Evolutionary conservation across 805 yeast species (phyloP), one percentile per base, ranked within the genome.

Genomic region (Wickerhamomyces alni): DNA sequence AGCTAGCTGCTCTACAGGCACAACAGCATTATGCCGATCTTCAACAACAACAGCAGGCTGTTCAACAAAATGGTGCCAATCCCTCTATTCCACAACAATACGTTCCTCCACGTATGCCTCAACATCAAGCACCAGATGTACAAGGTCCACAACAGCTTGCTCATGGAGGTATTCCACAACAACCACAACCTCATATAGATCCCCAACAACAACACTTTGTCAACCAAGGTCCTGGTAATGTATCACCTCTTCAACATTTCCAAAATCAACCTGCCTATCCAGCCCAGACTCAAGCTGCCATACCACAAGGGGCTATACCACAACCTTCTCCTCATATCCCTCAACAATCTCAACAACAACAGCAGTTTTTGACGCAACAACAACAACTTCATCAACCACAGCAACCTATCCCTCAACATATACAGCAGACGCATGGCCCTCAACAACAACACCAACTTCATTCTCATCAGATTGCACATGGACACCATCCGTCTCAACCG

Each of bases 1-100:
- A 45, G 12, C 17, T 43, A 17, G 48, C 47, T 28, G 48, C 48
- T 12, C 26, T 45, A 6, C 48, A 45, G 19, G 47, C 46, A 8
- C 48, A 44, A 30, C 41, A 37, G 7, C 48, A 43, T 25, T 45
- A 43, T 30, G 46, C 47, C 8, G 43, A 43, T 26, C 21, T 42
- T n/a, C 48, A 42, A 34, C 44, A 40, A 11, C 42, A 40, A 13
- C 41, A n/a, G n/a, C n/a, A n/a, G n/a, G n/a, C n/a, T n/a, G n/a
- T n/a, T n/a, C 37, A 22, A 26, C 38, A 24, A 25, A 8, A n/a
- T 16, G 29, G 29, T 26, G 15, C 13, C 15, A 26, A 40, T 15
- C 36, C 36, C 5, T 41, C 37, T 21, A 22, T 33, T 11, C 37
- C 22, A 21, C 39, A 35, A 13, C 40, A 36, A 17, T 31, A 13